Evolutionary conservation across 768 basidiomycete genomes (phyloP).

Genomic region (Lentinula sp.): DNA sequence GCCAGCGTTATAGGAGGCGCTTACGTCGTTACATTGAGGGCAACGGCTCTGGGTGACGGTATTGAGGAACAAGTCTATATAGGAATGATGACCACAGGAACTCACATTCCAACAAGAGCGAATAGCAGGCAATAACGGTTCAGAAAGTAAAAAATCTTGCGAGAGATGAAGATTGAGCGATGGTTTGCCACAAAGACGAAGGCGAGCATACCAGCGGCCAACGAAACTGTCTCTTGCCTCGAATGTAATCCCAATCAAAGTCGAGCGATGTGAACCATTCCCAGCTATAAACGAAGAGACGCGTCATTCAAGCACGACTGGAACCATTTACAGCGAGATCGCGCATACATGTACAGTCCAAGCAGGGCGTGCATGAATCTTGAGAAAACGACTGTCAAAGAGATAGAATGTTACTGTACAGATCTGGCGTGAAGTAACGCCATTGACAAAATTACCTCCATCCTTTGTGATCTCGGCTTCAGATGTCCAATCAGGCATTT

Average conservation of each 20-base stretch:
- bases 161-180: constrained; percentile 3
- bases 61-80: not conserved
- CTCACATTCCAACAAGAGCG: constrained; percentile 67
- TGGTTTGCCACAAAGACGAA: not conserved
- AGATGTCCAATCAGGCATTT: constrained; percentile 2
- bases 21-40: constrained; percentile 52
- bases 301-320: constrained; percentile 4
- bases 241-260: constrained; percentile 61
- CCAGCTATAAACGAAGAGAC: constrained; percentile 38
- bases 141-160: constrained; percentile 62
- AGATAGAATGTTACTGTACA: not conserved
- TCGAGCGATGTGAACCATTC: constrained; percentile 57
- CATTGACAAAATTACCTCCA: not conserved
- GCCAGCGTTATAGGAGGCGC: constrained; percentile 7
- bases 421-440: not conserved
- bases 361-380: constrained; percentile 57
- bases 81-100: constrained; percentile 7
- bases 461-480: constrained; percentile 1
- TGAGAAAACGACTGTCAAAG: constrained; percentile 27
- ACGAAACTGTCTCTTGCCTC: constrained; percentile 48
- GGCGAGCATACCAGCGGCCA: constrained; percentile 58
- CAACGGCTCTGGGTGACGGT: constrained; percentile 36
- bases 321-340: not conserved
- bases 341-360: constrained; percentile 53
- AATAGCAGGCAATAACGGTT: constrained; percentile 62